Conservation (phyloP, 441 rosid genomes). For the Gossypium schwendimanii region DNA sequence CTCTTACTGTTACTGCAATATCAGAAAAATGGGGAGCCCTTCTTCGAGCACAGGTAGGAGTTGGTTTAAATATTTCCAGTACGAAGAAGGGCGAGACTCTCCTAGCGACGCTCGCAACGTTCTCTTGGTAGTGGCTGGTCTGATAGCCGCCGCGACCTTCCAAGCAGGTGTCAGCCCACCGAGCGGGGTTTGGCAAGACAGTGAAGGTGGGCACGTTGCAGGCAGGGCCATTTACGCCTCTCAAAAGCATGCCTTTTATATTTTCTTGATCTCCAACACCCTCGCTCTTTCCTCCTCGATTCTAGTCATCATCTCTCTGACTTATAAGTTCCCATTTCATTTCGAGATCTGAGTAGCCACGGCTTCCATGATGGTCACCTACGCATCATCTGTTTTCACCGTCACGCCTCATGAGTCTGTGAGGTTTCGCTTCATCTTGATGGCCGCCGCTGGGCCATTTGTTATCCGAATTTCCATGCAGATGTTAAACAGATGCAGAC, state of each 20-base stretch:
- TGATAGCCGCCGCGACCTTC: constrained; percentile 16
- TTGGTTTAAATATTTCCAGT: constrained; percentile 15
- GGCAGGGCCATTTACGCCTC: neutral
- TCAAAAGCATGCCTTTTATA: neutral
- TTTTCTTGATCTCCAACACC: constrained; percentile 10
- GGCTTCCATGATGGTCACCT: constrained; percentile 18
- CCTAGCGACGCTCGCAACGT: constrained; percentile 15
- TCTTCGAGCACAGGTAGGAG: constrained; percentile 5
- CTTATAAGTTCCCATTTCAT: constrained; percentile 21
- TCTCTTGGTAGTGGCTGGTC: constrained; percentile 16
- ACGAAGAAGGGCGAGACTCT: constrained; percentile 18
- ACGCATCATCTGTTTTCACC: neutral
- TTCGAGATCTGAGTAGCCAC: constrained; percentile 22
- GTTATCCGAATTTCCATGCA: neutral
- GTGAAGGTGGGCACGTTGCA: neutral
- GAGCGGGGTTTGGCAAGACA: constrained; percentile 7
- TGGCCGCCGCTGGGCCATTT: neutral
- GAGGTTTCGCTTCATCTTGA: constrained; percentile 17
- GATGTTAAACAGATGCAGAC: neutral
- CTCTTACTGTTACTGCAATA: neutral
- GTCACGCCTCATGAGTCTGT: neutral
- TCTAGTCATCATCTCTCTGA: constrained; percentile 21
- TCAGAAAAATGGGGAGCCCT: neutral
- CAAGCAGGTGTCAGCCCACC: constrained; percentile 23
- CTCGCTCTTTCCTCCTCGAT: constrained; percentile 26